Conservation (phyloP, 768 basidiomycete genomes). For the Leucocoprinus birnbaumii region DNA sequence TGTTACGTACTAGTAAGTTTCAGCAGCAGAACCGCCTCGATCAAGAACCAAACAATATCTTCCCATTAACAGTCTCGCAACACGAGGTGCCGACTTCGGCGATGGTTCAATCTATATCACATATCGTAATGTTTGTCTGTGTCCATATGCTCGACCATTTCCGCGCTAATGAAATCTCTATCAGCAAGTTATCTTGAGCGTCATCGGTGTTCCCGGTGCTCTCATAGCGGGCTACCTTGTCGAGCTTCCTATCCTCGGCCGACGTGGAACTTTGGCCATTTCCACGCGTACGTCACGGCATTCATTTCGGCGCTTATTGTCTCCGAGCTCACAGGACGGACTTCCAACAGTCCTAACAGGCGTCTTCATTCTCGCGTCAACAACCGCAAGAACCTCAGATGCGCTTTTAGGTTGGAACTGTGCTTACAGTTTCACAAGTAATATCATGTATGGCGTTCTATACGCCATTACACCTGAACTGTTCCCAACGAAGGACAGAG, state of each 20-base stretch:
- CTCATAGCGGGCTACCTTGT: slow-evolving; percentile 71
- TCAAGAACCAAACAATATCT: neutral
- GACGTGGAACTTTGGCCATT: slow-evolving; percentile 63
- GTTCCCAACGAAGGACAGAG: slow-evolving; percentile 70
- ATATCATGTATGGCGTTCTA: slow-evolving; percentile 77
- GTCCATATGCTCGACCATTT: neutral
- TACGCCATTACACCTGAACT: slow-evolving; percentile 71
- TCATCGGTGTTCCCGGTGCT: slow-evolving; percentile 69
- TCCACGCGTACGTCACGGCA: slow-evolving; percentile 52
- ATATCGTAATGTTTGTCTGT: slow-evolving; percentile 58
- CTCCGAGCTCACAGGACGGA: neutral
- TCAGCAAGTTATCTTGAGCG: slow-evolving; percentile 69
- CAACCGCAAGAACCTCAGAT: slow-evolving; percentile 68
- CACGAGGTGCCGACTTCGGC: slow-evolving; percentile 66
- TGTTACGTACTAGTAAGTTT: slow-evolving; percentile 26
- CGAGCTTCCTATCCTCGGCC: slow-evolving; percentile 59
- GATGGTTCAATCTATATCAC: slow-evolving; percentile 69
- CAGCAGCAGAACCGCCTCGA: neutral
- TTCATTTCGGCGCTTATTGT: slow-evolving; percentile 22
- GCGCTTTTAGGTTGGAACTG: slow-evolving; percentile 80
- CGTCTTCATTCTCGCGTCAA: slow-evolving; percentile 69
- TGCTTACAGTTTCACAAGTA: slow-evolving; percentile 53
- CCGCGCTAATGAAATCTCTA: neutral
- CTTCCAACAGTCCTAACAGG: slow-evolving; percentile 62
- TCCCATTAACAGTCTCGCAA: slow-evolving; percentile 44